These are phyloP conservation scores for Tuber borchii DNA, from an alignment of 495 filamentous ascomycete species.

Conservation along the genomic window DNA sequence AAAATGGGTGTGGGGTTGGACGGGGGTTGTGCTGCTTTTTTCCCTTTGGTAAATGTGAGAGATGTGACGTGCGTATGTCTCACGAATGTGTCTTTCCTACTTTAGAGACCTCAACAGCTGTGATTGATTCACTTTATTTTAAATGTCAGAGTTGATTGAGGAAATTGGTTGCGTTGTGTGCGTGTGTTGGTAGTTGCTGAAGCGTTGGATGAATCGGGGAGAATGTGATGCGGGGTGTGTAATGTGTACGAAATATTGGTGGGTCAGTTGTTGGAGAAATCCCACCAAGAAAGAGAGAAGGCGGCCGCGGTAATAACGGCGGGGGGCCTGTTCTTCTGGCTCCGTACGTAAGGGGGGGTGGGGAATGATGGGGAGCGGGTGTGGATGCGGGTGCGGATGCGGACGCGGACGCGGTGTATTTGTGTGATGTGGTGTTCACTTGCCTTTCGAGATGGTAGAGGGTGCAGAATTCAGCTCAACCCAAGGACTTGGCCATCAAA, in stretches of 20 bases:
- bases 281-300: slow-evolving; percentile 7
- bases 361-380: slow-evolving; percentile 18
- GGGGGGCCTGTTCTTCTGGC: slow-evolving; percentile 9
- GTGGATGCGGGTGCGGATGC: slow-evolving; percentile 18
- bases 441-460: slow-evolving; percentile 24
- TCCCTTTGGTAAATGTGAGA: slow-evolving; percentile 4
- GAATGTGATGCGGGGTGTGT: neutral
- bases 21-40: neutral
- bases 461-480: slow-evolving; percentile 25
- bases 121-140: slow-evolving; percentile 1
- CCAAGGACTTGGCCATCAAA: slow-evolving; percentile 34
- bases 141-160: neutral
- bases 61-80: slow-evolving; percentile 20
- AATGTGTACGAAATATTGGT: neutral
- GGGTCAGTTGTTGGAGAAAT: neutral
- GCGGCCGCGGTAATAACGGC: slow-evolving; percentile 17
- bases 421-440: slow-evolving; percentile 19
- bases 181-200: slow-evolving; percentile 24
- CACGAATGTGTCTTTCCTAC: neutral
- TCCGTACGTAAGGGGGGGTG: slow-evolving; percentile 23
- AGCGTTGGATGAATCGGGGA: slow-evolving; percentile 17
- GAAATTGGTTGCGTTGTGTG: slow-evolving; percentile 10
- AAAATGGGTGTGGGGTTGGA: neutral
- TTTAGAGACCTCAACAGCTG: neutral
- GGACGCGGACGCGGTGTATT: slow-evolving; percentile 13